phyloP scores from a whole-genome alignment of 2,329 filamentous ascomycete genomes.

The Metarhizium sp. region DNA sequence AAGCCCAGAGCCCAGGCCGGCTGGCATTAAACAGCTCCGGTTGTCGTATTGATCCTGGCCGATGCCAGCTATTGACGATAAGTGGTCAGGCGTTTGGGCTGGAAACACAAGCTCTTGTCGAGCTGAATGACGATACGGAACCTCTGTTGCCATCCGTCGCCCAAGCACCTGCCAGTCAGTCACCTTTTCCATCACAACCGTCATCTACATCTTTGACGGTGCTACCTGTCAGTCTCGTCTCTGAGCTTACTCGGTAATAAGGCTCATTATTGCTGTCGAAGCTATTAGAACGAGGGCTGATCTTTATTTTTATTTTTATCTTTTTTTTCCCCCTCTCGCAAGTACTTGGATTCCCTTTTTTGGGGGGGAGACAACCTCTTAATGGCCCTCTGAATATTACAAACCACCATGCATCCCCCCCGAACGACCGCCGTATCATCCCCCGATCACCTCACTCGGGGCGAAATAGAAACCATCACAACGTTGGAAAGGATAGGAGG shows the following conservation, averaged over 20 bases:
- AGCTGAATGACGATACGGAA: background rate
- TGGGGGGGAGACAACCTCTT: background rate
- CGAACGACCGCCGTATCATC: background rate
- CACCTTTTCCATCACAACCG: too few relatives aligned
- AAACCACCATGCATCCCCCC: background rate
- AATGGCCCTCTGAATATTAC: background rate
- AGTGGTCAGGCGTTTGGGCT: background rate
- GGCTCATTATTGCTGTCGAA: too few relatives aligned
- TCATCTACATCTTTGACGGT: too few relatives aligned
- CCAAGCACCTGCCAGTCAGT: too few relatives aligned
- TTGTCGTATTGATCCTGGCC: background rate
- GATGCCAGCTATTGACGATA: background rate
- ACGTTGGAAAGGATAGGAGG: constrained; percentile 45
- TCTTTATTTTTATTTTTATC: too few relatives aligned
- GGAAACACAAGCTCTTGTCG: background rate
- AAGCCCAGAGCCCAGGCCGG: background rate
- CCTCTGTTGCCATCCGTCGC: background rate
- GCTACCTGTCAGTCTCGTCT: too few relatives aligned
- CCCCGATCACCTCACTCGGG: constrained; percentile 20
- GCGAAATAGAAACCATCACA: constrained; percentile 33
- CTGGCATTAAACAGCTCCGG: background rate
- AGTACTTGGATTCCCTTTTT: too few relatives aligned
- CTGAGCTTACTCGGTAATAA: too few relatives aligned
- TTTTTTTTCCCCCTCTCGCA: too few relatives aligned
- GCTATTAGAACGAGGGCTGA: too few relatives aligned